A percentile compares a stretch with the other conserved stretches of the same genome.
Conservation (phyloP, 495 filamentous ascomycete genomes). For the Filosporella fistucella region DNA sequence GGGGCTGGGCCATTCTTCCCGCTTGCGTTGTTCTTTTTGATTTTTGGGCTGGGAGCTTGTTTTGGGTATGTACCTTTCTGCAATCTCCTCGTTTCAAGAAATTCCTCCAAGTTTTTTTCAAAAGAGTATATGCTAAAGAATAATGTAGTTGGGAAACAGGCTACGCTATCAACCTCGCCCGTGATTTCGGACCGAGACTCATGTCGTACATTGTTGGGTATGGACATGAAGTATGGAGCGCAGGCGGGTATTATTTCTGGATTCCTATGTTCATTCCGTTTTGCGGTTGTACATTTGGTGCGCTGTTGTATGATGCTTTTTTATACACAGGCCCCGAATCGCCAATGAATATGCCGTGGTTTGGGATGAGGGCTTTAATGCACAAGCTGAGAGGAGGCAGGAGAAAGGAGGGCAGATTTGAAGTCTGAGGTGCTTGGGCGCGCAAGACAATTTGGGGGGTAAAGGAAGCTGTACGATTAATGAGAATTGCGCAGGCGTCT, state of each 20-base stretch:
- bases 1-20: constrained; percentile 44
- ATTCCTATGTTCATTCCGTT: constrained; percentile 43
- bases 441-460: not conserved
- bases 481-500: too few species aligned
- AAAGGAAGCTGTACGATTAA: too few species aligned
- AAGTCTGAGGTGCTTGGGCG: too few species aligned
- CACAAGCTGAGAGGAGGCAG: not conserved
- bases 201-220: constrained; percentile 59
- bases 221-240: constrained; percentile 56
- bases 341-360: constrained; percentile 20
- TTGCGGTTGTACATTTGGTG: constrained; percentile 38
- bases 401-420: constrained; percentile 10
- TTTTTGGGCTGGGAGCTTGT: constrained; percentile 62
- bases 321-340: constrained; percentile 44
- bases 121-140: too few species aligned
- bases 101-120: not conserved
- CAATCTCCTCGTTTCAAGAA: not conserved
- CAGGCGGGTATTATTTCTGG: constrained; percentile 40
- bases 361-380: constrained; percentile 16
- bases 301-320: constrained; percentile 46
- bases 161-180: constrained; percentile 62
- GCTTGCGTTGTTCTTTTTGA: constrained; percentile 56
- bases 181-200: constrained; percentile 61
- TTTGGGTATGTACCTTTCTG: constrained; percentile 38
- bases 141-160: constrained; percentile 56